Conservation (phyloP, 176 grass and related monocot genomes). For the Puccinellia tenuiflora region DNA sequence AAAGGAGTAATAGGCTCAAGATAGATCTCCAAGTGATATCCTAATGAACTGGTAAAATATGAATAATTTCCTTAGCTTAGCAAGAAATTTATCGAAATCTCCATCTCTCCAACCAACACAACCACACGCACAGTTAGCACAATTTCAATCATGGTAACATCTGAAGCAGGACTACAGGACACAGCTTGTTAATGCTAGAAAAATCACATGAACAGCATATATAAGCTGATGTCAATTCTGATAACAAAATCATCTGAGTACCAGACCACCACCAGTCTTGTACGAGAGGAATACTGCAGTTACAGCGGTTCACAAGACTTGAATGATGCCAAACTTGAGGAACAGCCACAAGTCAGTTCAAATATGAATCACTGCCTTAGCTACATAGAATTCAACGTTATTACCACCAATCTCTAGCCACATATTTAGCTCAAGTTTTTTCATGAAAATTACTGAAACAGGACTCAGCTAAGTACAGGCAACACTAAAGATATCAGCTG, state of each 20-base stretch:
- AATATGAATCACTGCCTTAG: no score
- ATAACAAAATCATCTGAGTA: not conserved
- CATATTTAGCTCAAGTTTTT: not conserved
- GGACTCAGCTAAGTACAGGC: not conserved
- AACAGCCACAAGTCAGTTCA: no score
- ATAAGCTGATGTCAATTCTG: not conserved
- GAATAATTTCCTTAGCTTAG: not conserved
- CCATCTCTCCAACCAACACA: not conserved
- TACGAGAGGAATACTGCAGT: not conserved
- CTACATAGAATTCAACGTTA: no score
- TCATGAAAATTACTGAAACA: not conserved
- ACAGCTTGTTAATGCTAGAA: not conserved
- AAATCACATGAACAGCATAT: not conserved
- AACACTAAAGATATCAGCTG: not conserved
- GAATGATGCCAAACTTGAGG: no score
- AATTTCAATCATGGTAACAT: not conserved
- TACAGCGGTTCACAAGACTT: not conserved
- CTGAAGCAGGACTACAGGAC: not conserved
- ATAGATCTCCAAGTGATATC: not conserved
- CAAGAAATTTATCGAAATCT: not conserved
- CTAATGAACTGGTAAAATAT: not conserved
- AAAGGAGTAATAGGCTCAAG: not conserved
- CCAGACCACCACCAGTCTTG: not conserved
- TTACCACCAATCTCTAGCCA: no score
- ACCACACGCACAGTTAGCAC: not conserved